phyloP scores from a whole-genome alignment of 345 rosid genomes.

The Limnanthes douglasii region DNA sequence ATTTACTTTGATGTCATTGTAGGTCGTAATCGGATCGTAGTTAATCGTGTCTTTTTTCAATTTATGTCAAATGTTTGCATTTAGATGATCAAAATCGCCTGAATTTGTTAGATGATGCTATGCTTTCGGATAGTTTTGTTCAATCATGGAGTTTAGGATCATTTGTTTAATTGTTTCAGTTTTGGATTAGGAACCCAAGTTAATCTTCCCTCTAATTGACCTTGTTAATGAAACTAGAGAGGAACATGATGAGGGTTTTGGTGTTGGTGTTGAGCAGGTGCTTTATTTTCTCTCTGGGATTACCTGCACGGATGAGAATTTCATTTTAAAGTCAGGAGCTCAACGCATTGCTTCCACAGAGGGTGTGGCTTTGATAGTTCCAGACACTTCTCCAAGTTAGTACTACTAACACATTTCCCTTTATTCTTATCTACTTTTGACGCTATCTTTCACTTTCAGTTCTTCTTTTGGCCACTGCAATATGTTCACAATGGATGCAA shows the following conservation, averaged over 20 bases:
- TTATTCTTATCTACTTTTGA: conserved; percentile 1
- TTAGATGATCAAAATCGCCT: too few species aligned
- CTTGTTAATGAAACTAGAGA: background rate
- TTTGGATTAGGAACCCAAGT: background rate
- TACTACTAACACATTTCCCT: conserved; percentile 1
- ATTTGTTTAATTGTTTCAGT: background rate
- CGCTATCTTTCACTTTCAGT: background rate
- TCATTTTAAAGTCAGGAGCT: conserved; percentile 72
- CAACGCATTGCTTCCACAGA: conserved; percentile 69
- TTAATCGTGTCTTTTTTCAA: too few species aligned
- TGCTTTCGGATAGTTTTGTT: background rate
- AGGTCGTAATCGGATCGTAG: too few species aligned
- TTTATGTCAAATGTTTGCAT: too few species aligned
- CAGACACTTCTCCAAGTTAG: conserved; percentile 90
- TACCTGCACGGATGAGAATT: conserved; percentile 83
- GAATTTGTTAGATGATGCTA: background rate
- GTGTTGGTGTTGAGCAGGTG: conserved; percentile 26
- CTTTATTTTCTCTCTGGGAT: conserved; percentile 93
- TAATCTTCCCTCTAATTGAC: background rate
- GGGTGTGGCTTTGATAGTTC: conserved; percentile 66
- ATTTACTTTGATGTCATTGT: background rate
- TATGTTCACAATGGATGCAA: background rate
- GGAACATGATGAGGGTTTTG: background rate
- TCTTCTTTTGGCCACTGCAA: background rate
- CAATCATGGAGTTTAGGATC: conserved; percentile 3